These are phyloP conservation scores for Vicia villosa DNA, from an alignment of 306 rosid species.

Conservation along the genomic window DNA sequence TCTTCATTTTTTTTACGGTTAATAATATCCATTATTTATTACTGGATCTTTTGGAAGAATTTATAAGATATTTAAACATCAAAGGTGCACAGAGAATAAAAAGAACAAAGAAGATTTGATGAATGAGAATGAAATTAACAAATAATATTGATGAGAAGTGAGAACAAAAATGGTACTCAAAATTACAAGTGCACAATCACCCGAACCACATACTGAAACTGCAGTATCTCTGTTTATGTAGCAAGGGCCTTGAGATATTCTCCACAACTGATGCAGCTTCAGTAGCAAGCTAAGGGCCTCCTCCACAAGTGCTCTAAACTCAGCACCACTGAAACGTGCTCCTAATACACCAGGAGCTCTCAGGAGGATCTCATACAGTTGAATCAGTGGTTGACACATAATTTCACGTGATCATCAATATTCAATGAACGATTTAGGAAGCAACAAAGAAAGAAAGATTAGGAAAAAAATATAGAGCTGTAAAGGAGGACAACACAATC, in stretches of 20 bases:
- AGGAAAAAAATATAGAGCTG: too few species aligned
- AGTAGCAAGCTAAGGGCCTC: constrained; percentile 52
- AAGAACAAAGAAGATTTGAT: constrained; percentile 16
- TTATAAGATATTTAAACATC: not conserved
- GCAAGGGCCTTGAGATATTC: constrained; percentile 73
- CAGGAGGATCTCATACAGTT: constrained; percentile 73
- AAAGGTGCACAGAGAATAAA: not conserved
- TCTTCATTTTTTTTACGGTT: not conserved
- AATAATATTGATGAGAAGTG: not conserved
- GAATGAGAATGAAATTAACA: constrained; percentile 3
- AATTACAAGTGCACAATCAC: constrained; percentile 71
- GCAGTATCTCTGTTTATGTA: constrained; percentile 37
- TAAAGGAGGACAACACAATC: too few species aligned
- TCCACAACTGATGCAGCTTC: constrained; percentile 80
- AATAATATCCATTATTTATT: not conserved
- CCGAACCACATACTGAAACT: constrained; percentile 73
- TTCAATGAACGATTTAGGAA: too few species aligned
- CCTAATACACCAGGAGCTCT: constrained; percentile 86
- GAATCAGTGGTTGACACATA: constrained; percentile 62
- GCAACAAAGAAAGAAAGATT: too few species aligned
- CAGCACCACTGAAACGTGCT: constrained; percentile 96
- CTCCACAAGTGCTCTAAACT: constrained; percentile 90
- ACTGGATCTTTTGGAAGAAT: not conserved
- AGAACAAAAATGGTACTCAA: constrained; percentile 28
- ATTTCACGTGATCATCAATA: constrained; percentile 25